Percentiles rank a stretch among this genome's conserved stretches.
phyloP scores from a whole-genome alignment of 352 stramenopile genomes.

The Globisporangium iwayamae region DNA sequence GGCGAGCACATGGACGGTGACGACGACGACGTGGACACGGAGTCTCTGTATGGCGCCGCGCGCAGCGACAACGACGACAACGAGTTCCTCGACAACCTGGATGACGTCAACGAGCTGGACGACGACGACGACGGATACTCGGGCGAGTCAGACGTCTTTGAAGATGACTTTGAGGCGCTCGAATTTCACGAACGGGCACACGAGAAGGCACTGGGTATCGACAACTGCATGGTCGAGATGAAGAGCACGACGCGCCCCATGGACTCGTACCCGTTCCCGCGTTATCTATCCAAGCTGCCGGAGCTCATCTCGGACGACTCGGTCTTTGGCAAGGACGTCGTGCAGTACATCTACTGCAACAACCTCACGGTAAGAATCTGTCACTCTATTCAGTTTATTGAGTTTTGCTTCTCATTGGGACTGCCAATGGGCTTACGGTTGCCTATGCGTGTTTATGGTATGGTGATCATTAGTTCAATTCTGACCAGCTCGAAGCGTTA shows the following conservation, averaged over 20 bases:
- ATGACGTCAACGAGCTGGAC: conserved; percentile 30
- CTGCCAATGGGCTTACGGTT: not conserved
- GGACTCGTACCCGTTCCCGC: conserved; percentile 44
- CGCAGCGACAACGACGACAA: conserved; percentile 16
- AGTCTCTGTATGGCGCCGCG: conserved; percentile 5
- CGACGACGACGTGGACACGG: conserved; percentile 12
- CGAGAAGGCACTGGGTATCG: conserved; percentile 44
- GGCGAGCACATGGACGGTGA: not conserved
- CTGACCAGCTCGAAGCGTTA: not conserved
- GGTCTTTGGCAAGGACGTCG: conserved; percentile 55
- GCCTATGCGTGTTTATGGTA: conserved; percentile 1
- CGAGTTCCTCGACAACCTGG: not conserved
- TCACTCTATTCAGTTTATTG: not conserved
- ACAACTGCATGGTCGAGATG: conserved; percentile 47
- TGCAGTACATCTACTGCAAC: conserved; percentile 78
- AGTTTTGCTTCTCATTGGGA: not conserved
- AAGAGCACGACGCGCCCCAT: conserved; percentile 25
- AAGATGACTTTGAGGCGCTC: conserved; percentile 68
- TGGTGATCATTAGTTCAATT: not conserved
- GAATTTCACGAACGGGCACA: conserved; percentile 44
- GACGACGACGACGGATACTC: conserved; percentile 53
- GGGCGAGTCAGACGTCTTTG: conserved; percentile 69
- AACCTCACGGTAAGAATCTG: conserved; percentile 52
- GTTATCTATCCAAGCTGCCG: conserved; percentile 56
- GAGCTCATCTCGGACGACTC: conserved; percentile 50